Evolutionary conservation across 2,329 filamentous ascomycete species (phyloP).

Genomic region (Monosporascus sp.): DNA sequence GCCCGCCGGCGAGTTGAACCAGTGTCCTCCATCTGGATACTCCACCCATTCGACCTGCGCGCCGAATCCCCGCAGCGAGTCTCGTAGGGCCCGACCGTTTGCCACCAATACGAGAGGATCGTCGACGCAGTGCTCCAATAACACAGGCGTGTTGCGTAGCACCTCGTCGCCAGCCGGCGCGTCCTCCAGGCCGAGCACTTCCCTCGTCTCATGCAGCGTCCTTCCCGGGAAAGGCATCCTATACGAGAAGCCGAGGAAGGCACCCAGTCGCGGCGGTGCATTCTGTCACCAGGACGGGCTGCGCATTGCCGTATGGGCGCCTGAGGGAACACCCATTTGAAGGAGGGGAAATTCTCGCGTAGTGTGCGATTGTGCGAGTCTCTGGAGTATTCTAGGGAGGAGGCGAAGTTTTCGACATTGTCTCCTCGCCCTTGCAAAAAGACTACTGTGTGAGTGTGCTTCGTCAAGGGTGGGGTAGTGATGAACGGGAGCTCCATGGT

Average conservation of each 20-base stretch:
- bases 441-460: slow-evolving; percentile 38
- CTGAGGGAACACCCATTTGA: slow-evolving; percentile 46
- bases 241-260: slow-evolving; percentile 21
- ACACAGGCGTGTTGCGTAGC: slow-evolving; percentile 35
- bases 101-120: slow-evolving; percentile 36
- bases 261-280: slow-evolving; percentile 11
- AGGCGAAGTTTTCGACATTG: slow-evolving; percentile 26
- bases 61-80: slow-evolving; percentile 32
- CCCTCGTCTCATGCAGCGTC: slow-evolving; percentile 18
- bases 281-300: slow-evolving; percentile 14
- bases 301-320: slow-evolving; percentile 29
- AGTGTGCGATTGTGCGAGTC: slow-evolving; percentile 31
- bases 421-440: slow-evolving; percentile 44
- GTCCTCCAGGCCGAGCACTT: slow-evolving; percentile 22
- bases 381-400: slow-evolving; percentile 23
- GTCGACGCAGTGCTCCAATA: slow-evolving; percentile 42
- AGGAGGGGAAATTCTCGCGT: slow-evolving; percentile 34
- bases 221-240: slow-evolving; percentile 18
- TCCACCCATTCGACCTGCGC: slow-evolving; percentile 35
- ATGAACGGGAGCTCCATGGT: slow-evolving; percentile 4
- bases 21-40: slow-evolving; percentile 39
- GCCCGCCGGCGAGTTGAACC: slow-evolving; percentile 39
- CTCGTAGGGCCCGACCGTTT: slow-evolving; percentile 30
- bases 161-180: slow-evolving; percentile 21
- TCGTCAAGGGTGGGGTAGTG: slow-evolving; percentile 7